phyloP scores from a whole-genome alignment of 768 basidiomycete species.

The Rhodotorula graminis region DNA sequence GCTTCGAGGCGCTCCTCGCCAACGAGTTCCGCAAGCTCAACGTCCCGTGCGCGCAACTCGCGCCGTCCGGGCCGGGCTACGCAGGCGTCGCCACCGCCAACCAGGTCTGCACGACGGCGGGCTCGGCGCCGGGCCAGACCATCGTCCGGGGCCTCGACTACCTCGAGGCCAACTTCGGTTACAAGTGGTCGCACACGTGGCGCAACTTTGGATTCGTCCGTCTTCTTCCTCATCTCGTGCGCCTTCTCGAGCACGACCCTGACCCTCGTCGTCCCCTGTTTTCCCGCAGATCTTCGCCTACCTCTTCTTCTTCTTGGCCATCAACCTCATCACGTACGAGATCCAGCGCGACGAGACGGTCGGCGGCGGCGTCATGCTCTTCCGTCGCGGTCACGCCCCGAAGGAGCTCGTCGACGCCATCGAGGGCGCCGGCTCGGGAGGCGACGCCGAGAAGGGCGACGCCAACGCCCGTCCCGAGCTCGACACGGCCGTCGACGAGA shows the following conservation, averaged over 20 bases:
- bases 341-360: conserved; percentile 39
- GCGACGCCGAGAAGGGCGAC: conserved; percentile 26
- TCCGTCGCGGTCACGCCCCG: conserved; percentile 43
- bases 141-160: conserved; percentile 39
- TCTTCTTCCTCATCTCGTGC: not conserved
- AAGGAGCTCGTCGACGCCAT: conserved; percentile 43
- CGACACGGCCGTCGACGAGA: conserved; percentile 1
- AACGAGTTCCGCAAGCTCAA: conserved; percentile 35
- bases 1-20: conserved; percentile 34
- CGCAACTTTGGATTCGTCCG: conserved; percentile 15
- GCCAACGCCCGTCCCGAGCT: conserved; percentile 3
- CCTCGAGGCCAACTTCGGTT: conserved; percentile 30
- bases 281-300: conserved; percentile 42
- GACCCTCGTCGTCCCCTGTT: no score
- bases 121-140: conserved; percentile 31
- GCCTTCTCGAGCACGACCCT: no score
- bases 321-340: conserved; percentile 45
- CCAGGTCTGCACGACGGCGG: conserved; percentile 41
- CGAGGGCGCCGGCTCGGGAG: conserved; percentile 4
- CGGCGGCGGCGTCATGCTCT: conserved; percentile 37
- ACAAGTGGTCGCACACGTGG: conserved; percentile 28
- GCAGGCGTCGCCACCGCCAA: conserved; percentile 26
- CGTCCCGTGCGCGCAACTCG: conserved; percentile 31
- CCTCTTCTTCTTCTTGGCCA: conserved; percentile 43
- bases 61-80: conserved; percentile 23